Evolutionary conservation across 1,139 yeast genomes (phyloP).

Genomic region (Pichia sp.): DNA sequence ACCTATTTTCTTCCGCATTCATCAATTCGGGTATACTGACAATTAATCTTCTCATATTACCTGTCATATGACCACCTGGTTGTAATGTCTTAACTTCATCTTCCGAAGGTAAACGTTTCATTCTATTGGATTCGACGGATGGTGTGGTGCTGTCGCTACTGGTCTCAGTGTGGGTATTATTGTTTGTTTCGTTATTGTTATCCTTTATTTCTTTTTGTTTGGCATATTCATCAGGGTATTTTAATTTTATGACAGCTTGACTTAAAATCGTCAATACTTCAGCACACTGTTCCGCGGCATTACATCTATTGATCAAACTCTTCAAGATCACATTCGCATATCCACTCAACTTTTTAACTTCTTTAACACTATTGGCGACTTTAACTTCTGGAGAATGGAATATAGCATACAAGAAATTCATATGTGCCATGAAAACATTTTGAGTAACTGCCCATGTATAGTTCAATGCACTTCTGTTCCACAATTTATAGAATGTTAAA

Average conservation of each 20-base stretch:
- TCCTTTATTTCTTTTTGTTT: not conserved
- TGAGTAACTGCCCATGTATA: constrained; percentile 96
- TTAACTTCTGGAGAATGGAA: constrained; percentile 62
- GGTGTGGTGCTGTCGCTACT: constrained; percentile 11
- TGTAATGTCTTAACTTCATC: constrained; percentile 33
- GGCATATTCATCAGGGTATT: constrained; percentile 42
- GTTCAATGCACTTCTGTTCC: constrained; percentile 57
- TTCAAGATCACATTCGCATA: constrained; percentile 61
- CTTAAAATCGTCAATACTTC: constrained; percentile 71
- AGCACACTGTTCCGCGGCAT: constrained; percentile 71
- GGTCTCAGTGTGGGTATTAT: constrained; percentile 5
- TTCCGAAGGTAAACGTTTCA: constrained; percentile 30
- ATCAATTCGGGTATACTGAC: constrained; percentile 32
- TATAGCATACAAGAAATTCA: constrained; percentile 74
- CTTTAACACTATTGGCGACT: constrained; percentile 45
- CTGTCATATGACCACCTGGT: constrained; percentile 39
- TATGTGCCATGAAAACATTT: constrained; percentile 85
- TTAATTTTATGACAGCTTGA: constrained; percentile 66
- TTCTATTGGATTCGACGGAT: constrained; percentile 1
- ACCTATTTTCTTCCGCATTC: constrained; percentile 13
- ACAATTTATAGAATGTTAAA: constrained; percentile 57
- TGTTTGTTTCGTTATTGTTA: not conserved
- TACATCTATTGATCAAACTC: constrained; percentile 67
- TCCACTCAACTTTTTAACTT: constrained; percentile 53
- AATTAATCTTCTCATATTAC: constrained; percentile 41